These are phyloP conservation scores for Tetrahymena borealis DNA, from an alignment of 73 alveolate species.

Conservation along the genomic window DNA sequence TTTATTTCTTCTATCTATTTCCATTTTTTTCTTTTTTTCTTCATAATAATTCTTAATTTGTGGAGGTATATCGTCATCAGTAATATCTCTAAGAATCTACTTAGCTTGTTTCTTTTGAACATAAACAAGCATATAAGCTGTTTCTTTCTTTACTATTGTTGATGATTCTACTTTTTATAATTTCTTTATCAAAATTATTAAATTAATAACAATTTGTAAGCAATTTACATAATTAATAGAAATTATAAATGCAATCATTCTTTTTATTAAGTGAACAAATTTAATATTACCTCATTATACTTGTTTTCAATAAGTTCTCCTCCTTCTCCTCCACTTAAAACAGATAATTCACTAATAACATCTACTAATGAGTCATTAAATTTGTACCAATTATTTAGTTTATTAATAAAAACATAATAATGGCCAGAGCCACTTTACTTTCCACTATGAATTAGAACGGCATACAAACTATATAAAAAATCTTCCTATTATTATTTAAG, in stretches of 20 bases:
- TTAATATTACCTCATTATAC: background rate
- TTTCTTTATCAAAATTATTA: background rate
- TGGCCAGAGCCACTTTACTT: background rate
- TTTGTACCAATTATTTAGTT: background rate
- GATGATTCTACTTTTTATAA: background rate
- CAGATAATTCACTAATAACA: background rate
- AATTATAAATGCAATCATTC: background rate
- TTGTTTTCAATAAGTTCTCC: background rate
- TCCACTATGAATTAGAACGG: background rate
- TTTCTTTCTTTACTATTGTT: background rate
- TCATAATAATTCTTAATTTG: background rate
- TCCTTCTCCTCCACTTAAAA: background rate
- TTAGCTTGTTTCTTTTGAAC: background rate
- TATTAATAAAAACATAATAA: background rate
- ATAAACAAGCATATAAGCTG: background rate
- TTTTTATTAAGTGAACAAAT: background rate
- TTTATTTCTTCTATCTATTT: background rate
- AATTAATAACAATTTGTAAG: no score
- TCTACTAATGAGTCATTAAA: background rate
- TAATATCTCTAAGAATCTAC: background rate
- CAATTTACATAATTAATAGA: no score
- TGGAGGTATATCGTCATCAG: background rate
- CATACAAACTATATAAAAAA: background rate
- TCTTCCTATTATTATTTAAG: background rate
- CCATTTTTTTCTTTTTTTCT: background rate